Conservation (phyloP, 768 basidiomycete species). For the Agaricus blazei region DNA sequence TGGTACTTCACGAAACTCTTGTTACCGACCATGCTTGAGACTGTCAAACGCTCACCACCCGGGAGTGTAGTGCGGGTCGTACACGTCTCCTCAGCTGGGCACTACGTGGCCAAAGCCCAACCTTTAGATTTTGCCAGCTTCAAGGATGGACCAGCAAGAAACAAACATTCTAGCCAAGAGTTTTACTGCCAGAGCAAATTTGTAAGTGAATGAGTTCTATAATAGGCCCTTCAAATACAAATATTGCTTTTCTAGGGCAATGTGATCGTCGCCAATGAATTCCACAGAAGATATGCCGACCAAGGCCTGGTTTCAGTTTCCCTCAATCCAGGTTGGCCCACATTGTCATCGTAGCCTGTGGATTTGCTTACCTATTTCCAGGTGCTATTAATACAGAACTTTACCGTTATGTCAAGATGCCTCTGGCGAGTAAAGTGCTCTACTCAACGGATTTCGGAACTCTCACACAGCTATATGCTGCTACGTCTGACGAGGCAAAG, state of each 20-base stretch:
- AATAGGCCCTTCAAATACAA: too few species aligned
- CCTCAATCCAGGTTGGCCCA: slow-evolving; percentile 31
- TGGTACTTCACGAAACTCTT: slow-evolving; percentile 51
- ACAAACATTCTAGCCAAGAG: slow-evolving; percentile 13
- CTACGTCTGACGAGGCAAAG: slow-evolving; percentile 27
- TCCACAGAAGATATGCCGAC: slow-evolving; percentile 37
- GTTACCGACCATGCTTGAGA: slow-evolving; percentile 30
- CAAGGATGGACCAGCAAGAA: slow-evolving; percentile 30
- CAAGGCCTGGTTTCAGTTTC: slow-evolving; percentile 38
- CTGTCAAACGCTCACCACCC: slow-evolving; percentile 23
- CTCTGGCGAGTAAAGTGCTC: slow-evolving; percentile 1
- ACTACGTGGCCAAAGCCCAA: slow-evolving; percentile 16
- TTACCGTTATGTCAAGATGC: slow-evolving; percentile 16
- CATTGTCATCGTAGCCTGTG: background rate
- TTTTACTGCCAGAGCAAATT: slow-evolving; percentile 38
- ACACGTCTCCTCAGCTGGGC: slow-evolving; percentile 28
- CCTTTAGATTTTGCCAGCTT: slow-evolving; percentile 33
- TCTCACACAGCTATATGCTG: slow-evolving; percentile 37
- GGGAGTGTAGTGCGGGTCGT: slow-evolving; percentile 30
- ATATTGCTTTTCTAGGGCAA: slow-evolving; percentile 26
- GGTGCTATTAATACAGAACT: slow-evolving; percentile 32
- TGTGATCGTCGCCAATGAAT: slow-evolving; percentile 35
- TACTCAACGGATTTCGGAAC: slow-evolving; percentile 26
- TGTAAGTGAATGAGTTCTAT: slow-evolving; percentile 21
- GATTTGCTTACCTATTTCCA: background rate